Evolutionary conservation across 2,329 filamentous ascomycete genomes (phyloP).

Genomic region (Apiospora marii): DNA sequence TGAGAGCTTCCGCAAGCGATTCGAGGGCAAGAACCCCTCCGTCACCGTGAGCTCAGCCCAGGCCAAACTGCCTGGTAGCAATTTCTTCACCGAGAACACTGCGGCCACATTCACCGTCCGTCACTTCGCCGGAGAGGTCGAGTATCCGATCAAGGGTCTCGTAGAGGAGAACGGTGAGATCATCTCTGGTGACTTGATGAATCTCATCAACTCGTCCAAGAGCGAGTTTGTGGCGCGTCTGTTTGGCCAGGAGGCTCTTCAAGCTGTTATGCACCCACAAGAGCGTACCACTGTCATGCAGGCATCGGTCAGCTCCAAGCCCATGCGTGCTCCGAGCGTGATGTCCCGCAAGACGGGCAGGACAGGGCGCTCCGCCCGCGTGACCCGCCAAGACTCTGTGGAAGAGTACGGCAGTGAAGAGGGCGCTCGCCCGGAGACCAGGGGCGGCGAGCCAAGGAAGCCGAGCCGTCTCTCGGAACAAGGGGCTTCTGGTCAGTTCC

Average conservation of each 20-base stretch:
- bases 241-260: conserved; percentile 94
- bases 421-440: conserved; percentile 41
- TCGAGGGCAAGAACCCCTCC: conserved; percentile 92
- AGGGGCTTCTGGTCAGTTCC: conserved; percentile 90
- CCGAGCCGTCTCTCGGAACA: conserved; percentile 68
- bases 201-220: conserved; percentile 86
- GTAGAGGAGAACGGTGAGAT: conserved; percentile 96
- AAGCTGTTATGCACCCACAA: conserved; percentile 91
- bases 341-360: conserved; percentile 76
- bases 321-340: conserved; percentile 89
- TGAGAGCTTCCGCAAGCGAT: conserved; percentile 89
- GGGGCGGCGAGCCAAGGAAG: conserved; percentile 44
- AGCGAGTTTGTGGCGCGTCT: conserved; percentile 88
- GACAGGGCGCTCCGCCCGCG: conserved; percentile 44
- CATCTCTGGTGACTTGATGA: conserved; percentile 94
- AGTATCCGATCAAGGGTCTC: conserved; percentile 86
- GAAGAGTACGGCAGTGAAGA: conserved; percentile 62
- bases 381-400: conserved; percentile 51
- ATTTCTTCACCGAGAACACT: conserved; percentile 85
- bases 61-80: conserved; percentile 82
- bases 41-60: conserved; percentile 81
- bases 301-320: conserved; percentile 94
- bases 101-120: conserved; percentile 86
- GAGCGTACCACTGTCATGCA: conserved; percentile 93
- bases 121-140: conserved; percentile 96